Percentiles rank a stretch among this genome's conserved stretches.
Evolutionary conservation across 2,329 filamentous ascomycete species (phyloP).

Genomic region (Botrytis galanthina): DNA sequence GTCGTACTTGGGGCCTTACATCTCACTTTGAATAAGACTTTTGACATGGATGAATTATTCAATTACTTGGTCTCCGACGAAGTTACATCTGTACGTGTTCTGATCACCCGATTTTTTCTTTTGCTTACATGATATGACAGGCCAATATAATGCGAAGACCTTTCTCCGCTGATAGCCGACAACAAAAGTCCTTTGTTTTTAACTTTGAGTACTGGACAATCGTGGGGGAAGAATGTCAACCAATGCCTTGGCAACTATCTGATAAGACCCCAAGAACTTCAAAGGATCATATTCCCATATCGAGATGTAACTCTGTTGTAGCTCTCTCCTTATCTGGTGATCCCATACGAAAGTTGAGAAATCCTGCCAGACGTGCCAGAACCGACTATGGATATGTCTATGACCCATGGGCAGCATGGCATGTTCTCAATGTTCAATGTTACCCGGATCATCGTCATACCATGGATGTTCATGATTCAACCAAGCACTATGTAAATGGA

Average conservation of each 20-base stretch:
- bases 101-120: constrained; percentile 22
- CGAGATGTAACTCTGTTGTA: constrained; percentile 58
- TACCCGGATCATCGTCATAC: constrained; percentile 59
- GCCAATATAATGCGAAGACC: constrained; percentile 26
- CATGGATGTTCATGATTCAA: constrained; percentile 53
- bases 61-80: constrained; percentile 51
- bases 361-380: constrained; percentile 48
- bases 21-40: constrained; percentile 54
- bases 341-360: constrained; percentile 49
- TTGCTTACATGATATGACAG: constrained; percentile 18
- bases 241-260: constrained; percentile 58
- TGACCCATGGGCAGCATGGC: constrained; percentile 59
- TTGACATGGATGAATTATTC: constrained; percentile 62
- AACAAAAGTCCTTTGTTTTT: constrained; percentile 59
- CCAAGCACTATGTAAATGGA: constrained; percentile 57
- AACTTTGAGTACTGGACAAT: constrained; percentile 65
- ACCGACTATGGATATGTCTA: constrained; percentile 52
- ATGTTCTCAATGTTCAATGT: constrained; percentile 57
- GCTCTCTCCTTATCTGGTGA: constrained; percentile 56
- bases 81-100: constrained; percentile 43
- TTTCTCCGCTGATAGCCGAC: constrained; percentile 41
- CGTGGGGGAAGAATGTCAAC: constrained; percentile 53
- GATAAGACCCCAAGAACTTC: constrained; percentile 43
- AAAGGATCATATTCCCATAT: constrained; percentile 55
- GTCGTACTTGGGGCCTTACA: constrained; percentile 59